Base-by-base conservation (phyloP, 2,329 filamentous ascomycete genomes). In the Colletotrichum sidae region DNA sequence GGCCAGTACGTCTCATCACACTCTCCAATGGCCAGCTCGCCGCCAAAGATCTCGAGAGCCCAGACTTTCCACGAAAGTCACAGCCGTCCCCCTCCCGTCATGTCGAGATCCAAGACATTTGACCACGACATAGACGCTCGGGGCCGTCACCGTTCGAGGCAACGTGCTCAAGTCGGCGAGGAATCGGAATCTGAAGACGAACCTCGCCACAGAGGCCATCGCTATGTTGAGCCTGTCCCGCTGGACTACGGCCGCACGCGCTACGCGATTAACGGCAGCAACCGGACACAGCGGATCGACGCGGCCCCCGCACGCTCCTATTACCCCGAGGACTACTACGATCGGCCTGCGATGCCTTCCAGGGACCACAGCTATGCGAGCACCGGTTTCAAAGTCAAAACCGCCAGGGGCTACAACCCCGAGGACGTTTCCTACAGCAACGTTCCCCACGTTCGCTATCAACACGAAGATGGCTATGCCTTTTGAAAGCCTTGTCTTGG, bases 71-170 rank as follows among this genome's bases (percentile, higher is more conserved):
- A 71, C 42, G 73, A 73, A 25, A 25, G 25, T 25, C 25, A 25
- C 25, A 25, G 25, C 55, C 69, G 69, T 50, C 76, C 78, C 1
- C 77, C 78, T n/a, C 78, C 79, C 0, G 73, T 74, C 37, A 53
- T 45, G 2, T 12, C 63, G 11, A 72, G 79, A 44, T 64, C 79
- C 2, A 69, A 78, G 53, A 81, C 78, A 0, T 80, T 72, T 49
- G 66, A 45, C 25, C 44, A 11, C 25, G 51, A 59, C 10, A 37
- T 66, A 2, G 72, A 75, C 9, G 67, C 71, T 6, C 78, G 78
- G 6, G 79, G 79, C 8, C 79, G 79, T 34, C 71, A 71, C 37
- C 78, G 79, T 13, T 78, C 77, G 10, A 76, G 75, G 49, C 69
- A 75, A 69, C 75, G 79, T 8, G 37, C 79, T 6, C 79, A 81